Conservation (phyloP, 1,284 basidiomycete genomes). For the Marasmius oreades region DNA sequence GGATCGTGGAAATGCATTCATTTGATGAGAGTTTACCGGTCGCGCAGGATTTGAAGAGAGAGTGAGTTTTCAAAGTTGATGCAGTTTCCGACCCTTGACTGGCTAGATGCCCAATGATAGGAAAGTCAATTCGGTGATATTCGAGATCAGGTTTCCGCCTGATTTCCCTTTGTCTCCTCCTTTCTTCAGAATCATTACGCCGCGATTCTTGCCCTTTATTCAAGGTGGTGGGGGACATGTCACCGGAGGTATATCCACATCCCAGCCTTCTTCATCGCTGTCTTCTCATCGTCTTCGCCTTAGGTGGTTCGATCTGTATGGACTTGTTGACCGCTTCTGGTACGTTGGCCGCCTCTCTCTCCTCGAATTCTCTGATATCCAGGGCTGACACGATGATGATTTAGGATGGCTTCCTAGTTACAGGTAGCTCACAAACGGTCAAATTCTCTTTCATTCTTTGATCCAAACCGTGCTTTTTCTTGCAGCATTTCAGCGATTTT, state of each 20-base stretch:
- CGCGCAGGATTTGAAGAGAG: slow-evolving; percentile 48
- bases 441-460: neutral
- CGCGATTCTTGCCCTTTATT: slow-evolving; percentile 57
- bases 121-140: slow-evolving; percentile 54
- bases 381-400: neutral
- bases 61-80: slow-evolving; percentile 30
- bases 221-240: slow-evolving; percentile 63
- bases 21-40: slow-evolving; percentile 54
- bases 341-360: slow-evolving; percentile 21
- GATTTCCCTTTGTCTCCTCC: slow-evolving; percentile 56
- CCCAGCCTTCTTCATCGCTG: neutral
- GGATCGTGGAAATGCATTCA: slow-evolving; percentile 66
- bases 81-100: neutral
- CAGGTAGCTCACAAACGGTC: slow-evolving; percentile 33
- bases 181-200: slow-evolving; percentile 61
- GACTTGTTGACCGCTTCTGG: slow-evolving; percentile 61
- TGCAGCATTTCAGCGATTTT: slow-evolving; percentile 55
- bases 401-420: slow-evolving; percentile 63
- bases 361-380: neutral
- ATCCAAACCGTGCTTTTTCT: slow-evolving; percentile 1
- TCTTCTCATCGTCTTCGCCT: slow-evolving; percentile 2
- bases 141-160: slow-evolving; percentile 61
- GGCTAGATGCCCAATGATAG: slow-evolving; percentile 22
- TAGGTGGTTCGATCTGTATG: slow-evolving; percentile 68
- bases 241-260: slow-evolving; percentile 44